phyloP scores from a whole-genome alignment of 2,329 filamentous ascomycete species.

The Orbilia quercus region DNA sequence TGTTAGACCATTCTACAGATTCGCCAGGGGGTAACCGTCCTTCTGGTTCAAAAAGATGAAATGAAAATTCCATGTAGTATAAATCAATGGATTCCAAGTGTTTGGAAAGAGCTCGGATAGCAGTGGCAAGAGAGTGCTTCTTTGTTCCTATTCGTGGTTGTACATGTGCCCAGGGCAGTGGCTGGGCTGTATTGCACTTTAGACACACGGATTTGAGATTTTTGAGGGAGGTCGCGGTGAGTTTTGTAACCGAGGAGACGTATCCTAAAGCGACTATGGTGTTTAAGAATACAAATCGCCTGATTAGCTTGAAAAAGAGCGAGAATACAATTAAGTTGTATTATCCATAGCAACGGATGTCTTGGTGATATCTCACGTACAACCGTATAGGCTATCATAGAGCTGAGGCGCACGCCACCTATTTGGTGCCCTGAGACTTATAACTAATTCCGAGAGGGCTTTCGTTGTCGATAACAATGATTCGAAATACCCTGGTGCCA shows the following conservation, averaged over 20 bases:
- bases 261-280: background rate
- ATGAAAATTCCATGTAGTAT: background rate
- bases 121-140: background rate
- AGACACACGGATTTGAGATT: background rate
- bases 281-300: no score
- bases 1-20: slow-evolving; percentile 1
- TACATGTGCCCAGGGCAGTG: background rate
- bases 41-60: background rate
- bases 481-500: background rate
- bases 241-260: background rate
- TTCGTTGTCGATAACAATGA: background rate
- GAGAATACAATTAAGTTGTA: no score
- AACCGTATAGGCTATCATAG: background rate
- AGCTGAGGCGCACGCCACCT: background rate
- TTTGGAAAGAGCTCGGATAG: slow-evolving; percentile 3
- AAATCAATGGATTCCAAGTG: background rate
- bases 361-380: background rate
- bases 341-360: no score
- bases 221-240: background rate
- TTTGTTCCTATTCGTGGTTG: background rate
- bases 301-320: no score
- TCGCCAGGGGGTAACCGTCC: background rate
- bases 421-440: background rate
- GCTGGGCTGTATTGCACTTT: background rate
- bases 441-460: background rate